Percentiles rank a stretch among this genome's conserved stretches.
These are phyloP conservation scores for Xylariaceae sp. DNA, from an alignment of 2,329 filamentous ascomycete genomes.

Conservation along the genomic window DNA sequence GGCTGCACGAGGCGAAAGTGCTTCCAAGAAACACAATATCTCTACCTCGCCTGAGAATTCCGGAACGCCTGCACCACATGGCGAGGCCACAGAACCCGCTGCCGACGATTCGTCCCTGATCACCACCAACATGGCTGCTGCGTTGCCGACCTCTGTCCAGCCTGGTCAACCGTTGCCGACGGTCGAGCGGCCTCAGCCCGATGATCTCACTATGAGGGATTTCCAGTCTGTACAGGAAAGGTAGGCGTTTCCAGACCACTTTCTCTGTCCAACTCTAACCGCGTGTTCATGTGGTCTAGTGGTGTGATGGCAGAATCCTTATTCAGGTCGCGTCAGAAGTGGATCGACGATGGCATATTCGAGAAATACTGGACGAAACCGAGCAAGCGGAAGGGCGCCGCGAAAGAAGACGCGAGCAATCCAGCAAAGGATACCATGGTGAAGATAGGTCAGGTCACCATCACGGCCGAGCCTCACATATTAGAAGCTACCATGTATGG, in stretches of 20 bases:
- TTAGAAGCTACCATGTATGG: constrained; percentile 71
- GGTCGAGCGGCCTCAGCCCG: constrained; percentile 60
- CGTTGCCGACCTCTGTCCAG: constrained; percentile 57
- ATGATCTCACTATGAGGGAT: constrained; percentile 56
- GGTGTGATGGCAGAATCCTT: constrained; percentile 71
- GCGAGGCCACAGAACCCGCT: constrained; percentile 35
- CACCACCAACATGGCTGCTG: constrained; percentile 16
- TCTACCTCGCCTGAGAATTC: constrained; percentile 50
- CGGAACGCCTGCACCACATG: constrained; percentile 39
- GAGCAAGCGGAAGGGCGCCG: constrained; percentile 59
- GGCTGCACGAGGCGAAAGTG: constrained; percentile 54
- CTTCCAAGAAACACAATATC: constrained; percentile 53
- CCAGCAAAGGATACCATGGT: constrained; percentile 66
- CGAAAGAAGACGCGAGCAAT: constrained; percentile 60
- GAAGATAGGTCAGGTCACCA: constrained; percentile 66
- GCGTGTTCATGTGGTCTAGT: constrained; percentile 36
- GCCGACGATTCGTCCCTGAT: constrained; percentile 23
- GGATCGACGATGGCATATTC: constrained; percentile 67
- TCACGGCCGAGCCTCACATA: constrained; percentile 74
- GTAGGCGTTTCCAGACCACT: constrained; percentile 34
- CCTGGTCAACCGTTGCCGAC: constrained; percentile 66
- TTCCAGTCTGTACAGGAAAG: constrained; percentile 72
- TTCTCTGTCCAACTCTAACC: constrained; percentile 17
- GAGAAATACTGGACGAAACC: constrained; percentile 76
- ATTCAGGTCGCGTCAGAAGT: constrained; percentile 65